Conservation (phyloP, 2,329 filamentous ascomycete genomes). For the Ophiocordyceps camponoti-leonardi region DNA sequence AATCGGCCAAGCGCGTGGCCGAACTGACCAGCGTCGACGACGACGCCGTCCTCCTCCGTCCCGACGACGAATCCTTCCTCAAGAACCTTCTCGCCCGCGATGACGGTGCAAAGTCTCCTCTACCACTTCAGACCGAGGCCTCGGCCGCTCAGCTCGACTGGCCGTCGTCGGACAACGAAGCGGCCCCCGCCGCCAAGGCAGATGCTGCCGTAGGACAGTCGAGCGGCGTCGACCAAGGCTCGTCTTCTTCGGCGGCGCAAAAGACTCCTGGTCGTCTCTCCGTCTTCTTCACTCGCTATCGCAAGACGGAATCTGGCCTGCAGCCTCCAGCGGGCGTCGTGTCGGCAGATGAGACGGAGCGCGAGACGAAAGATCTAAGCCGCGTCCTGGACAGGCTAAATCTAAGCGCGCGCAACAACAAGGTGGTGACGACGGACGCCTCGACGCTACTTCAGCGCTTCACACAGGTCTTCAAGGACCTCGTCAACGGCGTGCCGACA, state of each 20-base stretch:
- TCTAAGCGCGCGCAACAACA: slow-evolving; percentile 68
- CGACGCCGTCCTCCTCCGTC: slow-evolving; percentile 29
- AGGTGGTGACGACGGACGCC: slow-evolving; percentile 70
- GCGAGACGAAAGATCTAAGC: slow-evolving; percentile 54
- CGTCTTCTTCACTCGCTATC: slow-evolving; percentile 18
- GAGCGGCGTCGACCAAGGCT: background rate
- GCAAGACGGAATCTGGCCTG: slow-evolving; percentile 20
- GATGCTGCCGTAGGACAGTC: background rate
- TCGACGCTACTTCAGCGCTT: slow-evolving; percentile 69
- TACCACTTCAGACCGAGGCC: slow-evolving; percentile 35
- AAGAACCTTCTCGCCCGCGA: slow-evolving; percentile 29
- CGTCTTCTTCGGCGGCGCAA: slow-evolving; percentile 11
- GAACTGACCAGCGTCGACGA: slow-evolving; percentile 3
- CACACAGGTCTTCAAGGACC: slow-evolving; percentile 78
- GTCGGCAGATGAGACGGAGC: slow-evolving; percentile 22
- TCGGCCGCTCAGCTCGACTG: slow-evolving; percentile 28
- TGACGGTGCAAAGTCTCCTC: slow-evolving; percentile 29
- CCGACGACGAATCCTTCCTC: slow-evolving; percentile 41
- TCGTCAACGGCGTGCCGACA: slow-evolving; percentile 82
- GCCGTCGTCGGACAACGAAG: slow-evolving; percentile 18
- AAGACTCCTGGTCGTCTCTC: slow-evolving; percentile 19
- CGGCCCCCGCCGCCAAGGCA: slow-evolving; percentile 10
- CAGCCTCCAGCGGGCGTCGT: slow-evolving; percentile 17
- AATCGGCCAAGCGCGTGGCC: slow-evolving; percentile 4
- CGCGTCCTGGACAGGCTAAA: slow-evolving; percentile 72